A percentile compares a stretch with the other conserved stretches of the same genome.
phyloP scores from a whole-genome alignment of 148 eudicot species.

The Heliosperma pusillum region DNA sequence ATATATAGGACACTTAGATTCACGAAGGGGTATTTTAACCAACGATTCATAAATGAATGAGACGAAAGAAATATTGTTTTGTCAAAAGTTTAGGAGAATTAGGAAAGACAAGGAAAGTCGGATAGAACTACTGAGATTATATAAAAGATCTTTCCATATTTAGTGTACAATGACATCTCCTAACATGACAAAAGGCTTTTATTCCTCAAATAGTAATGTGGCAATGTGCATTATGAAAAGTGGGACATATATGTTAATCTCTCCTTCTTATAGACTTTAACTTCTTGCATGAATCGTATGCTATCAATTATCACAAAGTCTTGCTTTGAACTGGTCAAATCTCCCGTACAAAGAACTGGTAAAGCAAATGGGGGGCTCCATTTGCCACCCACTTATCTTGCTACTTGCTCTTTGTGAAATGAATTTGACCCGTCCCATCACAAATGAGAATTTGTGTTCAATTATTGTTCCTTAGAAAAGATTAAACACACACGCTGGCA shows the following conservation, averaged over 20 bases:
- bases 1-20: too few species aligned
- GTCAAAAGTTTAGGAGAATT: too few species aligned
- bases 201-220: background rate
- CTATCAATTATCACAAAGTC: conserved; percentile 16
- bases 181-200: background rate
- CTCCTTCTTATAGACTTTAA: background rate
- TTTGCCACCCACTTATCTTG: too few species aligned
- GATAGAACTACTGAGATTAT: background rate
- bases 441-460: too few species aligned
- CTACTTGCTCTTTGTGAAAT: too few species aligned
- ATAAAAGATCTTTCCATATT: conserved; percentile 1
- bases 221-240: background rate
- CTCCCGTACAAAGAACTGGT: too few species aligned
- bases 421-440: too few species aligned
- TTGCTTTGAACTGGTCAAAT: too few species aligned
- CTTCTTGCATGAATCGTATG: background rate
- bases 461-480: conserved; percentile 6
- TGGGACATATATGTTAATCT: background rate
- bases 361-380: too few species aligned
- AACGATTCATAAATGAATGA: too few species aligned
- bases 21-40: too few species aligned
- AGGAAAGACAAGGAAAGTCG: conserved; percentile 22
- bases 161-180: background rate
- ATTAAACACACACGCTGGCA: background rate
- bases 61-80: too few species aligned